Evolutionary conservation across 2,329 filamentous ascomycete genomes (phyloP), one percentile per base, ranked within the genome.

Genomic region (Coniochaeta hoffmannii): DNA sequence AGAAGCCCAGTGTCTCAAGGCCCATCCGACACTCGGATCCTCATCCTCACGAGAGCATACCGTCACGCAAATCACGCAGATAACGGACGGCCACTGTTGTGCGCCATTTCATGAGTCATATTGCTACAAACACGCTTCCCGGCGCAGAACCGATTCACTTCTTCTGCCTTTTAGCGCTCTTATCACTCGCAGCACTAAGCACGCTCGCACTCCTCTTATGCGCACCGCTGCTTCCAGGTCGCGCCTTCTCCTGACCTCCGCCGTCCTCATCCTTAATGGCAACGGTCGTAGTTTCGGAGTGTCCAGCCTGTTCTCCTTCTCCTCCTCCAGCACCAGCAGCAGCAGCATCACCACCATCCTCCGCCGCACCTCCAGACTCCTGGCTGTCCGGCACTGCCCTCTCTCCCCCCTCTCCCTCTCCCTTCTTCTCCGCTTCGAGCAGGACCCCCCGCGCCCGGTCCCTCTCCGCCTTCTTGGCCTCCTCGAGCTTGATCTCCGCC

Each of bases 171-270:
- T 84, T 84, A 3, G 71, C 64, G 61, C 77, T 82, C 70, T 81
- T 82, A 57, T 90, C 86, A 67, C 87, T 90, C 6, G 74, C 73
- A 15, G 77, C 75, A 68, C 89, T 93, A 54, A 95, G 69, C 31
- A 91, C 89, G 68, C 90, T 95, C 1, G 89, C 89, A 67, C 90
- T 94, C 57, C 90, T 81, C 74, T 95, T 95, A 60, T 88, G 86
- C 0, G 71, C 63, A 9, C 67, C 68, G 41, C 71, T 15, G 60
- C 62, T 57, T 26, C 51, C 57, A 17, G 31, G 34, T 30, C 28
- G 60, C 35, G 66, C 68, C 64, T 58, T 70, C 63, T 64, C 65
- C 46, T 44, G 53, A 12, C 53, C 54, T 17, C 49, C 60, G n/a
- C n/a, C n/a, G 41, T 61, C 64, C 58, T 62, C 61, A 56, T 58